phyloP scores from a whole-genome alignment of 257 asterid genomes.

The Ajuga chamaepitys region DNA sequence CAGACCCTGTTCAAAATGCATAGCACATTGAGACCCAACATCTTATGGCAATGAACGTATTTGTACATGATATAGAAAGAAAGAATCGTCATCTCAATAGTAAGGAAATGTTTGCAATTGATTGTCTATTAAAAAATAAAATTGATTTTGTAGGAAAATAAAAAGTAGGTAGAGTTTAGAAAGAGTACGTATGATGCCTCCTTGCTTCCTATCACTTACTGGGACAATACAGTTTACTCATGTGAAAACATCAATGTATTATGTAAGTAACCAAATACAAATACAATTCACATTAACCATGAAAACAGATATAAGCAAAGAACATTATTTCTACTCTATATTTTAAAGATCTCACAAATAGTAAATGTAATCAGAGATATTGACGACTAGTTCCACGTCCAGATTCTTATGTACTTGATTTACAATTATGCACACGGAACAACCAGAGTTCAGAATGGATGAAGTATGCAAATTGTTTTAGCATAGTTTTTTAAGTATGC shows the following conservation, averaged over 20 bases:
- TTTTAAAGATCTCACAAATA: neutral
- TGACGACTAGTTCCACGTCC: neutral
- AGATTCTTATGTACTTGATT: neutral
- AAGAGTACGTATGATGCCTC: too few species aligned
- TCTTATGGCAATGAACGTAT: neutral
- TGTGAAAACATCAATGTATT: neutral
- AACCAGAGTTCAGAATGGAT: neutral
- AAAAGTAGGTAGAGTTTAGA: too few species aligned
- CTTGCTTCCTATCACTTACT: neutral
- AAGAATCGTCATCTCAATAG: neutral
- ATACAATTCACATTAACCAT: neutral
- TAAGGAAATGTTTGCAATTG: too few species aligned
- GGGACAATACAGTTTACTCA: neutral
- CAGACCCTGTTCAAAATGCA: slow-evolving; percentile 58
- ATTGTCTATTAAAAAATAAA: too few species aligned
- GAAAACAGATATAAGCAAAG: neutral
- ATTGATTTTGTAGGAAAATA: too few species aligned
- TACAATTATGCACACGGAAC: neutral
- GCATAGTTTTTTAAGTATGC: too few species aligned
- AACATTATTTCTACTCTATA: neutral
- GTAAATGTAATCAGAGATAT: neutral
- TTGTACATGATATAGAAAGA: neutral
- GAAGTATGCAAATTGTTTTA: too few species aligned
- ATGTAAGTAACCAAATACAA: neutral
- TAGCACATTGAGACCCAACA: neutral